Percentiles rank a stretch among this genome's conserved stretches.
Conservation (phyloP, 306 rosid genomes). For the Gastrolobium bilobum region DNA sequence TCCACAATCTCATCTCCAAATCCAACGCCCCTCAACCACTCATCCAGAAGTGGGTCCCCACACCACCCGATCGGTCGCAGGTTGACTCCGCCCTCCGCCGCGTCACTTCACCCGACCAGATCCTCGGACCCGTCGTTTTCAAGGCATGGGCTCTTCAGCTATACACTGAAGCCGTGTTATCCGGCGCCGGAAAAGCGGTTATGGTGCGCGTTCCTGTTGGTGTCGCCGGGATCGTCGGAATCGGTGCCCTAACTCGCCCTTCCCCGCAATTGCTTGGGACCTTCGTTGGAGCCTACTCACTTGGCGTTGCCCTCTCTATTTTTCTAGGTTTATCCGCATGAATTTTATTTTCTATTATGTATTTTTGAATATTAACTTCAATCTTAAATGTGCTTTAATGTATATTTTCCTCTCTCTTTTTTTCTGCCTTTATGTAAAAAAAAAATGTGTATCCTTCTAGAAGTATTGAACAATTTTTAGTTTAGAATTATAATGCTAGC, state of each 20-base stretch:
- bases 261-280: constrained; percentile 62
- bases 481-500: too few relatives aligned
- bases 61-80: constrained; percentile 67
- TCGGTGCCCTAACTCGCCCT: constrained; percentile 68
- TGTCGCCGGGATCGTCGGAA: constrained; percentile 72
- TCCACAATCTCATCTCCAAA: constrained; percentile 59
- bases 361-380: not conserved
- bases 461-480: too few relatives aligned
- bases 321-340: constrained; percentile 63
- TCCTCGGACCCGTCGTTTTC: constrained; percentile 55
- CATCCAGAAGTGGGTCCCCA: constrained; percentile 67
- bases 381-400: too few relatives aligned
- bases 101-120: constrained; percentile 28
- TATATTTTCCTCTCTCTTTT: too few relatives aligned
- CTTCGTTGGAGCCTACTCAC: constrained; percentile 72
- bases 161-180: constrained; percentile 61
- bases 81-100: constrained; percentile 74
- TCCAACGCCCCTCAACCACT: constrained; percentile 52
- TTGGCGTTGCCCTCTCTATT: constrained; percentile 69
- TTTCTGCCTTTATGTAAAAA: too few relatives aligned
- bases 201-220: constrained; percentile 73
- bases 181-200: constrained; percentile 63
- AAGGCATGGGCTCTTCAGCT: constrained; percentile 77
- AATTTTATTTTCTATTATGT: not conserved
- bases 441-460: too few relatives aligned